Percentiles rank a stretch among this genome's conserved stretches.
Evolutionary conservation across 73 alveolate genomes (phyloP).

Genomic region (Paraurostyla sp.): DNA sequence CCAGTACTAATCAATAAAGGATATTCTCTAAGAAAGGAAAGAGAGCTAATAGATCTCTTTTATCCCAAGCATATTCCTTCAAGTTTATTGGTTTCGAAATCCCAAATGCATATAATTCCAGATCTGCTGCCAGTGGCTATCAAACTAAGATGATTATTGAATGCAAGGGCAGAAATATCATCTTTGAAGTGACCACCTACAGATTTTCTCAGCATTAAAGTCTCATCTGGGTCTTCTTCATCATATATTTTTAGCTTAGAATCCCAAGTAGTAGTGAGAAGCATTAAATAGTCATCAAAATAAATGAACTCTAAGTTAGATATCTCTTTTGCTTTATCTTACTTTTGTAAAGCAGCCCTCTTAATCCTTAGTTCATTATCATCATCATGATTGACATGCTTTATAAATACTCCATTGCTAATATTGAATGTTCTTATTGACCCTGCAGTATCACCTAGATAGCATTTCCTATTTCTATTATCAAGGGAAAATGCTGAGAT

Average conservation of each 20-base stretch:
- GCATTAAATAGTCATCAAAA: constrained; percentile 70
- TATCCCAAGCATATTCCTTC: constrained; percentile 70
- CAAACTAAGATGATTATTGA: constrained; percentile 63
- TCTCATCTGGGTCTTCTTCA: constrained; percentile 88
- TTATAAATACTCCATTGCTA: constrained; percentile 76
- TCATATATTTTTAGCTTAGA: constrained; percentile 82
- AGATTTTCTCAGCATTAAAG: constrained; percentile 75
- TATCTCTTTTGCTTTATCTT: constrained; percentile 48
- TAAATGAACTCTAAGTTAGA: constrained; percentile 42
- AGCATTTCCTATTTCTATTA: constrained; percentile 80
- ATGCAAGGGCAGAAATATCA: constrained; percentile 81
- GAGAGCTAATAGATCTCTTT: constrained; percentile 18
- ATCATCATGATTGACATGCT: constrained; percentile 60
- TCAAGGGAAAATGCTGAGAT: constrained; percentile 84
- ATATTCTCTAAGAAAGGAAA: constrained; percentile 49
- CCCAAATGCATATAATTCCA: constrained; percentile 84
- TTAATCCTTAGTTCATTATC: constrained; percentile 22
- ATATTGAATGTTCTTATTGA: constrained; percentile 62
- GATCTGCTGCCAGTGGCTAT: constrained; percentile 86
- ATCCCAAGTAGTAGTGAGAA: constrained; percentile 86
- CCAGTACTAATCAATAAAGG: constrained; percentile 58
- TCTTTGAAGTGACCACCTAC: constrained; percentile 80
- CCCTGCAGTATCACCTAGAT: constrained; percentile 83
- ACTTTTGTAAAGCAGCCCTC: not conserved
- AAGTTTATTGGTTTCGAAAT: constrained; percentile 81